Percentiles rank a stretch among this genome's conserved stretches.
Evolutionary conservation across 2,329 filamentous ascomycete genomes (phyloP).

Genomic region (Alternaria triticina): DNA sequence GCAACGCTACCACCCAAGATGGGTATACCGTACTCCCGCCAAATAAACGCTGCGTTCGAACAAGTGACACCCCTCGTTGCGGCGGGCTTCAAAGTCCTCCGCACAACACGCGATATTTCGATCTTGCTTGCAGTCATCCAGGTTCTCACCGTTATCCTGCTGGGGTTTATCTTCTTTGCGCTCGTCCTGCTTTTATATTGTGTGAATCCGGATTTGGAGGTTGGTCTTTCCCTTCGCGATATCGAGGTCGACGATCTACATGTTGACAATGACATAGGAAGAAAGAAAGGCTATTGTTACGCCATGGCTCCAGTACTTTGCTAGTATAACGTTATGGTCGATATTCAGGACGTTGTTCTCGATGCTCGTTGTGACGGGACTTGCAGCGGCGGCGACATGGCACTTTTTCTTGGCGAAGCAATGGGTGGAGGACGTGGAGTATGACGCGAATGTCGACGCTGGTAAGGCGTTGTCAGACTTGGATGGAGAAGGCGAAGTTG

Average conservation of each 20-base stretch:
- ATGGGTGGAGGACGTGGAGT: conserved; percentile 35
- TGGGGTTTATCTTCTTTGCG: conserved; percentile 49
- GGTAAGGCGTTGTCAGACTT: conserved; percentile 38
- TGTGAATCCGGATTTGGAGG: conserved; percentile 57
- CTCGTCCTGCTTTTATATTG: conserved; percentile 52
- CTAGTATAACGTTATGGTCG: conserved; percentile 24
- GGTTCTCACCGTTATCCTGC: conserved; percentile 52
- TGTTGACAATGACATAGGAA: no score
- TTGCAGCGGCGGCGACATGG: conserved; percentile 16
- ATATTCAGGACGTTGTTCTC: conserved; percentile 22
- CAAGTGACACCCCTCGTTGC: conserved; percentile 61
- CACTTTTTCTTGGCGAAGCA: conserved; percentile 29
- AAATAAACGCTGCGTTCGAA: conserved; percentile 60
- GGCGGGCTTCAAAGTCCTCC: conserved; percentile 56
- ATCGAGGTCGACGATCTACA: no score
- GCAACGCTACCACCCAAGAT: conserved; percentile 35
- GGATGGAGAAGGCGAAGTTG: conserved; percentile 3
- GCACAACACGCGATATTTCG: conserved; percentile 58
- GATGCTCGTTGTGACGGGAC: neutral
- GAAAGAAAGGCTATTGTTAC: conserved; percentile 54
- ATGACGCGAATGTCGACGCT: conserved; percentile 38
- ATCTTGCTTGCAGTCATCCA: conserved; percentile 57
- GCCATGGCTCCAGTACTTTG: conserved; percentile 48
- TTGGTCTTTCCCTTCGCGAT: conserved; percentile 4
- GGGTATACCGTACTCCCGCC: conserved; percentile 60